A percentile compares a stretch with the other conserved stretches of the same genome.
Evolutionary conservation across 106 monocot genomes (phyloP).

Genomic region (Alisma plantagoaquatica): DNA sequence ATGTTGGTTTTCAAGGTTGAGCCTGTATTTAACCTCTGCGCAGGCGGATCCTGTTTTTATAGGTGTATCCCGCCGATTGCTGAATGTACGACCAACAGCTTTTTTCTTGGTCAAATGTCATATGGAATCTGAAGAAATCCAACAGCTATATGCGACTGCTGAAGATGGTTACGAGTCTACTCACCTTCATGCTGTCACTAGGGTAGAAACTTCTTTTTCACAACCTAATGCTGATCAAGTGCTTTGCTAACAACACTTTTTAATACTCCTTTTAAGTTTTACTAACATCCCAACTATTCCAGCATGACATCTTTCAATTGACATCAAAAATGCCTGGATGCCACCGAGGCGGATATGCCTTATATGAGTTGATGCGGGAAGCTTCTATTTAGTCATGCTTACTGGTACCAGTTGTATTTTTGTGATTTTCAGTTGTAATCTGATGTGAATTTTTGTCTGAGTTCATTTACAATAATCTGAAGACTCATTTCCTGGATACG

Average conservation of each 20-base stretch:
- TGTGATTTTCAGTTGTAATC: no score
- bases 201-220: conserved; percentile 21
- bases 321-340: conserved; percentile 71
- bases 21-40: conserved; percentile 10
- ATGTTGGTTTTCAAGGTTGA: no score
- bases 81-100: conserved; percentile 85
- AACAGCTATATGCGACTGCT: conserved; percentile 60
- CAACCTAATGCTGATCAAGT: neutral
- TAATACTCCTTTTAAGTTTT: neutral
- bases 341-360: conserved; percentile 76
- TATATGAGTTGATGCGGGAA: conserved; percentile 75
- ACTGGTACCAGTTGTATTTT: no score
- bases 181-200: conserved; percentile 44
- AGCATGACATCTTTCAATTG: conserved; percentile 58
- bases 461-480: no score
- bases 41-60: conserved; percentile 84
- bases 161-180: conserved; percentile 96
- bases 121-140: conserved; percentile 42
- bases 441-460: no score
- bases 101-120: conserved; percentile 78
- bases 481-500: no score
- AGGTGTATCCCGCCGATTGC: conserved; percentile 63
- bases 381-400: no score
- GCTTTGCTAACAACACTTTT: neutral
- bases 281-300: neutral